Evolutionary conservation across 805 yeast genomes (phyloP).

Genomic region (Saccharomycopsis malanga): DNA sequence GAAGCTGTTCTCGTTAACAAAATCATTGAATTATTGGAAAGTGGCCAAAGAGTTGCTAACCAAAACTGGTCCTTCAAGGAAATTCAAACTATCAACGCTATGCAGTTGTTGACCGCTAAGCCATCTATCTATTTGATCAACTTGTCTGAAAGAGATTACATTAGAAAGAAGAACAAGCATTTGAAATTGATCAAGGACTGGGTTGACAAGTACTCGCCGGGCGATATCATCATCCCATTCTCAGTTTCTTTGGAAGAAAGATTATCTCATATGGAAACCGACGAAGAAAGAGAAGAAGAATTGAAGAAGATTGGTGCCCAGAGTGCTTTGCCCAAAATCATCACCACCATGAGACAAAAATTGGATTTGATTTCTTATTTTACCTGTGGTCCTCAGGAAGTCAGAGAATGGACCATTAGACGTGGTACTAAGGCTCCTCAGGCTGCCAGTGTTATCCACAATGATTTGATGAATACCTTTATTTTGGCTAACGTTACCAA

Average conservation of each 20-base stretch:
- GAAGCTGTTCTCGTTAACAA: constrained; percentile 68
- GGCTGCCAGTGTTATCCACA: constrained; percentile 97
- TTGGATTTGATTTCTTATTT: constrained; percentile 86
- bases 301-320: constrained; percentile 64
- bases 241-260: constrained; percentile 90
- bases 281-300: constrained; percentile 73
- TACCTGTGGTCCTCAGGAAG: constrained; percentile 95
- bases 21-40: constrained; percentile 71
- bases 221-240: constrained; percentile 86
- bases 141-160: constrained; percentile 81
- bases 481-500: constrained; percentile 91
- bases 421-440: constrained; percentile 92
- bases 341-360: constrained; percentile 79
- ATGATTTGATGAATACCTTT: constrained; percentile 90
- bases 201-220: constrained; percentile 84
- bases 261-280: constrained; percentile 79
- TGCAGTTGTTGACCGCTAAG: constrained; percentile 88
- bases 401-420: constrained; percentile 97
- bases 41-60: constrained; percentile 83
- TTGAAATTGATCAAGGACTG: constrained; percentile 77
- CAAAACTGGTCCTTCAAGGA: constrained; percentile 85
- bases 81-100: constrained; percentile 80
- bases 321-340: constrained; percentile 81
- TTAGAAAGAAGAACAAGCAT: constrained; percentile 84
- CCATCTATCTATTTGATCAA: constrained; percentile 91